Evolutionary conservation across 2,329 filamentous ascomycete genomes (phyloP).

Genomic region (Fusarium miscanthi): DNA sequence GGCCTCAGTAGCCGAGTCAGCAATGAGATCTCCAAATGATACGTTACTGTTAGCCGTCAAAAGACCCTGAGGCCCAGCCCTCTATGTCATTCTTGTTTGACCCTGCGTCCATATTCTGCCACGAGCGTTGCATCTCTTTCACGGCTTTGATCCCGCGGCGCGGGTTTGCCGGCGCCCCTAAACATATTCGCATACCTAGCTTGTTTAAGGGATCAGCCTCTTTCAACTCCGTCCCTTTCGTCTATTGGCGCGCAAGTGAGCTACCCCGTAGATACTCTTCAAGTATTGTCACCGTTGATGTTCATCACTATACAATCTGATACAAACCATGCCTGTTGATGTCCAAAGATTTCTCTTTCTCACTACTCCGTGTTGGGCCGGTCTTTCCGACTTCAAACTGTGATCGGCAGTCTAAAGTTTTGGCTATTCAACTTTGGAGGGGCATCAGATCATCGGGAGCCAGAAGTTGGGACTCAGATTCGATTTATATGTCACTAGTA

Average conservation of each 20-base stretch:
- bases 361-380: neutral
- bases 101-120: slow-evolving; percentile 3
- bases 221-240: neutral
- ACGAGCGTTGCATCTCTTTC: neutral
- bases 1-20: slow-evolving; percentile 29
- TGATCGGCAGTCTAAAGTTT: slow-evolving; percentile 16
- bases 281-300: neutral
- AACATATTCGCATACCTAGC: slow-evolving; percentile 13
- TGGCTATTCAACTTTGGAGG: neutral
- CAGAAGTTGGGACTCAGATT: neutral
- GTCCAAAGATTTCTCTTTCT: slow-evolving; percentile 12
- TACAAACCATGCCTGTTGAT: slow-evolving; percentile 16
- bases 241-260: slow-evolving; percentile 34
- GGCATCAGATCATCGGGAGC: slow-evolving; percentile 5
- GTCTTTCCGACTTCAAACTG: neutral
- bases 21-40: slow-evolving; percentile 30
- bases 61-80: slow-evolving; percentile 27
- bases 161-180: neutral
- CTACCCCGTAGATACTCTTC: neutral
- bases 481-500: neutral
- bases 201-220: slow-evolving; percentile 21
- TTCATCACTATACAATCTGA: slow-evolving; percentile 7
- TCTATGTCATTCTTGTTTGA: slow-evolving; percentile 26
- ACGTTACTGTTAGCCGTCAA: slow-evolving; percentile 28
- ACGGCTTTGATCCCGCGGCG: neutral